phyloP scores from a whole-genome alignment of 2,329 filamentous ascomycete species.

The Colletotrichum cereale region DNA sequence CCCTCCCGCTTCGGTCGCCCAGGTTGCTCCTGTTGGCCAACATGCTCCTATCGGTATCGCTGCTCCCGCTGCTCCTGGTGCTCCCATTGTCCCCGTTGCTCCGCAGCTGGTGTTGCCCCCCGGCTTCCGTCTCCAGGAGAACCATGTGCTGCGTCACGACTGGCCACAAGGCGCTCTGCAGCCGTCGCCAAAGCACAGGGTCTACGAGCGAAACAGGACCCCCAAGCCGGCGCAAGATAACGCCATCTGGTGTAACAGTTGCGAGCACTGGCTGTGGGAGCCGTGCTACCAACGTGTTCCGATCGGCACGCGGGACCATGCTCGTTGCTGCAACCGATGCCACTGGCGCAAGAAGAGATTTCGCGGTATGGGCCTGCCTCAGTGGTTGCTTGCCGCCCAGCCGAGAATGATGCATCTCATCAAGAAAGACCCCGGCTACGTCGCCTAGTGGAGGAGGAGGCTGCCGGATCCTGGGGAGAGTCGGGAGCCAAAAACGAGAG shows the following conservation, averaged over 20 bases:
- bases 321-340: neutral
- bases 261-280: neutral
- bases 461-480: neutral
- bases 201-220: neutral
- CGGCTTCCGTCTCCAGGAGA: neutral
- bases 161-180: neutral
- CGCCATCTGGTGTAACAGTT: neutral
- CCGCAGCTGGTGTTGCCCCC: neutral
- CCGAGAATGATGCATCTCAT: neutral
- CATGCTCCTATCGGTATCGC: fast-evolving
- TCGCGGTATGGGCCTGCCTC: neutral
- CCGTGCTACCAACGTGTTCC: neutral
- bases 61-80: no score
- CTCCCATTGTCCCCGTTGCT: neutral
- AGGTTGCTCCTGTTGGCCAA: neutral
- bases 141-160: neutral
- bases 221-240: neutral
- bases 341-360: neutral
- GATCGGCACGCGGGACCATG: neutral
- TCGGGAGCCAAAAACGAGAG: no score
- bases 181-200: neutral
- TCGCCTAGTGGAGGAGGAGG: neutral
- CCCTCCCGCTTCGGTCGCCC: no score
- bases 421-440: neutral
- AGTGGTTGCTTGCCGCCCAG: neutral